Conservation (phyloP, 345 rosid genomes). For the Linum trigynum region DNA sequence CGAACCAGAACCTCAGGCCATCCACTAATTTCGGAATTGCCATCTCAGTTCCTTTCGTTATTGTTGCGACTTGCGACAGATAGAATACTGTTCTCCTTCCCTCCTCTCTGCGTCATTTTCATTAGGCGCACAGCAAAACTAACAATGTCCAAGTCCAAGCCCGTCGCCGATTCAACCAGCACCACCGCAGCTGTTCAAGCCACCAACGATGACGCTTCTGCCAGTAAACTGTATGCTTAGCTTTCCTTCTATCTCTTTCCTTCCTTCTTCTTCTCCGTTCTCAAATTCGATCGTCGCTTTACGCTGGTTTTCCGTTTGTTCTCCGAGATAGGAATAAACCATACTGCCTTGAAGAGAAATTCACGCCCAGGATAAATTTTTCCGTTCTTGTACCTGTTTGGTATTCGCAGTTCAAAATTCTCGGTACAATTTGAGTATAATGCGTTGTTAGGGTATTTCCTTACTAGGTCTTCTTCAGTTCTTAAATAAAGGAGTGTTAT, state of each 20-base stretch:
- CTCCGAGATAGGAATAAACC: not conserved
- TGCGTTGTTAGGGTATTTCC: not conserved
- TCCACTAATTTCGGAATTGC: too few relatives aligned
- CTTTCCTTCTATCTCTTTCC: not conserved
- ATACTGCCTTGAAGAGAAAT: too few relatives aligned
- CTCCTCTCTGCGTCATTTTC: not conserved
- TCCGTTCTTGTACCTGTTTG: too few relatives aligned
- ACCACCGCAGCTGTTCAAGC: constrained; percentile 88
- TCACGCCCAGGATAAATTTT: too few relatives aligned
- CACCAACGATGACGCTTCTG: constrained; percentile 93
- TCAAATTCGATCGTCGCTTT: not conserved
- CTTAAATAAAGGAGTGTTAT: too few relatives aligned
- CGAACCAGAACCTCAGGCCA: too few relatives aligned
- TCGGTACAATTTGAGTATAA: too few relatives aligned
- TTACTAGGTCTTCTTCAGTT: not conserved
- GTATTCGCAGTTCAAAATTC: too few relatives aligned
- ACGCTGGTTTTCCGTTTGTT: not conserved
- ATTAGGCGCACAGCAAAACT: not conserved
- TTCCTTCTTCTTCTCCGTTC: not conserved
- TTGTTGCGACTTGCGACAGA: too few relatives aligned
- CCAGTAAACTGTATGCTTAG: constrained; percentile 63
- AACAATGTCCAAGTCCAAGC: constrained; percentile 33
- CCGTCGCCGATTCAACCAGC: constrained; percentile 50
- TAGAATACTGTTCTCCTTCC: too few relatives aligned
- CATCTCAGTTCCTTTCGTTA: too few relatives aligned